Evolutionary conservation across 2,329 filamentous ascomycete genomes (phyloP).

Genomic region (Blastomyces parvus): DNA sequence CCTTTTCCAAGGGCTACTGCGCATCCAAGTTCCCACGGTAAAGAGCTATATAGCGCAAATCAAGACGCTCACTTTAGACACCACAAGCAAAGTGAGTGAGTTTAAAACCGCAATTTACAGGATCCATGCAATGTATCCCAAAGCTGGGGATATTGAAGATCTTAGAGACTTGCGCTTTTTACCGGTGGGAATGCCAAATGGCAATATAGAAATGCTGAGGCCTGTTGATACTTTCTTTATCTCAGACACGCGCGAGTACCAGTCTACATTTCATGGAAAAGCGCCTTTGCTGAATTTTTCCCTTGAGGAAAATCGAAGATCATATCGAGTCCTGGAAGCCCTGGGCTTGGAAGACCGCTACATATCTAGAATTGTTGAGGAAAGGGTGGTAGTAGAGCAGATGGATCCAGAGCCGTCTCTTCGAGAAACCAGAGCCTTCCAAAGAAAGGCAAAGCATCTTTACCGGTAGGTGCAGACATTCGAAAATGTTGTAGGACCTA

Average conservation of each 20-base stretch:
- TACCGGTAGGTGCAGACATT: background rate
- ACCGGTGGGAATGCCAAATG: background rate
- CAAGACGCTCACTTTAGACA: background rate
- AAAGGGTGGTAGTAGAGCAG: background rate
- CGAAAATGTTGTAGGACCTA: background rate
- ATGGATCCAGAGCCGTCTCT: background rate
- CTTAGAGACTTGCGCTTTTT: background rate
- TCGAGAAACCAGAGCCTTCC: background rate
- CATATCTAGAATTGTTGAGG: background rate
- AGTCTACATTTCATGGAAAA: background rate
- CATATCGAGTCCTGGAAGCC: background rate
- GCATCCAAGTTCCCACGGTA: background rate
- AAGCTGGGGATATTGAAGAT: background rate
- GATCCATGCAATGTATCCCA: background rate
- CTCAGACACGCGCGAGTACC: background rate
- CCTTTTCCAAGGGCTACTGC: background rate
- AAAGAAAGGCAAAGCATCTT: background rate
- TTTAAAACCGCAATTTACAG: background rate
- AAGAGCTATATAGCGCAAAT: background rate
- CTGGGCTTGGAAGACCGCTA: background rate
- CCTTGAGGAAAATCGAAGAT: background rate
- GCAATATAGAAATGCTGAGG: background rate
- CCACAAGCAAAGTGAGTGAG: background rate
- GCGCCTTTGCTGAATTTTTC: background rate
- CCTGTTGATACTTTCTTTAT: background rate